Percentiles rank a stretch among this genome's conserved stretches.
Evolutionary conservation across 208 protist genomes (phyloP).

Genomic region (Naegleria gruberi): DNA sequence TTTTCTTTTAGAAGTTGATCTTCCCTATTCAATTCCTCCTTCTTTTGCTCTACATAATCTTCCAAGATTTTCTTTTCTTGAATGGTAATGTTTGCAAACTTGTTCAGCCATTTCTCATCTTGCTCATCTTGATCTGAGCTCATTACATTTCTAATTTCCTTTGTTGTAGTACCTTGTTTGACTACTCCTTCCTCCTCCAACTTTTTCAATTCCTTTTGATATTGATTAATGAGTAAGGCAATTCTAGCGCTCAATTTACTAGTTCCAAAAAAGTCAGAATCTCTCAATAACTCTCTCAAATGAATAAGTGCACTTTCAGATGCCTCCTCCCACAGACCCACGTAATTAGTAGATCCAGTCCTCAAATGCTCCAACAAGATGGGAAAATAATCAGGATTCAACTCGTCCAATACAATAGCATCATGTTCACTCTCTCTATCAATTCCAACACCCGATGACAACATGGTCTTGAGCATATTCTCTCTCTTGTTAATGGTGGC

Average conservation of each 20-base stretch:
- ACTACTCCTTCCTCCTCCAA: no score
- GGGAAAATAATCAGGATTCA: not conserved
- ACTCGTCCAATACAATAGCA: not conserved
- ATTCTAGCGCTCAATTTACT: not conserved
- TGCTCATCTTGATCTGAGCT: no score
- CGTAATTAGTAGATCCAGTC: not conserved
- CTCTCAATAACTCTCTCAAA: not conserved
- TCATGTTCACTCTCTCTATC: not conserved
- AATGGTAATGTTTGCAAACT: no score
- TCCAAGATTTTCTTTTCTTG: no score
- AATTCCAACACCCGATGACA: not conserved
- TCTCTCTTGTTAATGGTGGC: not conserved
- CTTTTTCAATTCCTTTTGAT: no score
- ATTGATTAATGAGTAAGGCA: no score
- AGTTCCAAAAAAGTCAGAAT: not conserved
- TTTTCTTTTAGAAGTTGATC: no score
- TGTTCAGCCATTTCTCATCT: no score
- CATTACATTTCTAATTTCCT: no score
- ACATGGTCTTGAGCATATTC: not conserved
- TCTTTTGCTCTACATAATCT: no score
- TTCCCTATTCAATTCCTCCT: no score
- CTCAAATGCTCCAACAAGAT: not conserved
- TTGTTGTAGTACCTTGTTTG: no score
- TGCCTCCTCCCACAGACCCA: not conserved
- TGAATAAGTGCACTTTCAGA: not conserved